These are phyloP conservation scores for Podospora sp. DNA, from an alignment of 495 filamentous ascomycete genomes.

Conservation along the genomic window DNA sequence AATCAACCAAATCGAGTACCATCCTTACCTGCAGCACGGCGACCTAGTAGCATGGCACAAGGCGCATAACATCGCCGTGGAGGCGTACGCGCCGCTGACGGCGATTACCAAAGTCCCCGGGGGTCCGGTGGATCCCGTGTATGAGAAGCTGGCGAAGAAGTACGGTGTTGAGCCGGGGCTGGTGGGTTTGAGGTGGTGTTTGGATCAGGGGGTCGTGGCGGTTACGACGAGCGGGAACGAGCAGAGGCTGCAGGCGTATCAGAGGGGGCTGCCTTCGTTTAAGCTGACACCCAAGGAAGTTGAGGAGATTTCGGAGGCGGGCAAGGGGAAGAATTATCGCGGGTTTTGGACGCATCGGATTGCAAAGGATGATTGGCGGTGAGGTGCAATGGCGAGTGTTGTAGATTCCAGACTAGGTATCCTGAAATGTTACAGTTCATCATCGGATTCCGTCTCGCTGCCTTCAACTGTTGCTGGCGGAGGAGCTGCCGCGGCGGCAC, in stretches of 20 bases:
- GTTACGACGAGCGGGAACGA: slow-evolving; percentile 80
- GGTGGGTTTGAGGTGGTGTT: slow-evolving; percentile 72
- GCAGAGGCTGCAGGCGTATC: slow-evolving; percentile 66
- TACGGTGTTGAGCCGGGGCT: slow-evolving; percentile 74
- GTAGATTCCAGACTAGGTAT: neutral
- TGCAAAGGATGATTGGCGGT: slow-evolving; percentile 59
- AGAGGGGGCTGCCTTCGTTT: slow-evolving; percentile 62
- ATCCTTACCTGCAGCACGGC: slow-evolving; percentile 81
- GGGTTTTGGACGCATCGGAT: slow-evolving; percentile 68
- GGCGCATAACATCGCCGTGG: slow-evolving; percentile 66
- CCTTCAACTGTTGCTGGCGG: slow-evolving; percentile 1
- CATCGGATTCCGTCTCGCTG: slow-evolving; percentile 20
- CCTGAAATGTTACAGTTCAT: slow-evolving; percentile 12
- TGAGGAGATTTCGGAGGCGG: slow-evolving; percentile 61
- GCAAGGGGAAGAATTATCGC: slow-evolving; percentile 68
- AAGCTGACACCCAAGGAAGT: slow-evolving; percentile 73
- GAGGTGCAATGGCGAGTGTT: neutral
- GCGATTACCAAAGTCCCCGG: slow-evolving; percentile 64
- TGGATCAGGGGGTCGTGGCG: slow-evolving; percentile 77
- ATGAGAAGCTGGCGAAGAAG: slow-evolving; percentile 67
- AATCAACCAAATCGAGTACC: slow-evolving; percentile 88
- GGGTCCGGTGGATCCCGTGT: slow-evolving; percentile 68
- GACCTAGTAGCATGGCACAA: slow-evolving; percentile 66
- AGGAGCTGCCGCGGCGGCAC: slow-evolving; percentile 5
- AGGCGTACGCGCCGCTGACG: slow-evolving; percentile 70